Base-by-base conservation (phyloP, 345 rosid genomes). In the Nephelium lappaceum region DNA sequence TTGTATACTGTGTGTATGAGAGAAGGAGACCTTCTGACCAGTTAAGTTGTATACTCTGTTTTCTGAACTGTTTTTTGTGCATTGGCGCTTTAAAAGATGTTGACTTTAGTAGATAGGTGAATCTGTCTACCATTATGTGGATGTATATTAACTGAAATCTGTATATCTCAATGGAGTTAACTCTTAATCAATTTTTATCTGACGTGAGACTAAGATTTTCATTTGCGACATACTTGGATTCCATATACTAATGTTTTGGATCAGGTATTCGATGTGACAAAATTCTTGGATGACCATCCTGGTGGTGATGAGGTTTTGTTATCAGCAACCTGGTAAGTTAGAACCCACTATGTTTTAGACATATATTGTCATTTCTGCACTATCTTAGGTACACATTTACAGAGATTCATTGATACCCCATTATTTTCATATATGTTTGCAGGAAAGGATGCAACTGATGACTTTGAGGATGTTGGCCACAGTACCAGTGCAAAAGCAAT, bases 371-470 rank as follows among this genome's bases (percentile, higher is more conserved):
- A 25, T 15, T 71, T 47, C 39, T 9, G 66, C 67, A 39, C 55
- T 53, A 23, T 55, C 36, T 64, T 36, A 23, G 72, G 53, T 10
- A 55, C 3, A 36, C 21, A 21, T 24, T 36, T 36, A 67, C 2
- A 21, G 4, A 41, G 3, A 36, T 8, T 3, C 60, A 42, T 45
- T 72, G 47, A 79, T 80, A 39, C 65, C 61, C 42, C 24, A 11
- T 19, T 31, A 1, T 5, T 77, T 53, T 25, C 25, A 24, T 70
- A 7, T 8, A 1, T 67, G 67, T 27, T 64, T 70, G 41, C 85
- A 95, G 99, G 97, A 80, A 95, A 96, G 86, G 98, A 96, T 63
- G 97, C 98, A 0, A 93, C 97, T 6, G 92, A 93, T 80, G 98
- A 96, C 81, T 96, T 96, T 25, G 98, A 92, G 80, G 97, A 96